A percentile compares a stretch with the other conserved stretches of the same genome.
These are phyloP conservation scores for Cladosporium sp. DNA, from an alignment of 2,329 filamentous ascomycete genomes.

Conservation along the genomic window DNA sequence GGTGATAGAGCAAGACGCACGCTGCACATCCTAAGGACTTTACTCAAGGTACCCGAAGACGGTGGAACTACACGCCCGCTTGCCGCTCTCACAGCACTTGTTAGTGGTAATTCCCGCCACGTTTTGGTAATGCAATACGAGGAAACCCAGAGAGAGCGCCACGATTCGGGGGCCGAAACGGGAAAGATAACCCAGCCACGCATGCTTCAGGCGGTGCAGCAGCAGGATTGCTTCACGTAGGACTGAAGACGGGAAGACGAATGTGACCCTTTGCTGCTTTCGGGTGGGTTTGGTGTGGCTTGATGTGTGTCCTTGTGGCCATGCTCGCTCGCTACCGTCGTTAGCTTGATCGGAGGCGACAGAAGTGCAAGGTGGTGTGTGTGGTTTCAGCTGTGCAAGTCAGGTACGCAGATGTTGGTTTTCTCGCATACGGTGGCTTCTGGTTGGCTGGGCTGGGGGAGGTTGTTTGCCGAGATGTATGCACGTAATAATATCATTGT, in stretches of 20 bases:
- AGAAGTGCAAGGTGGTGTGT: background rate
- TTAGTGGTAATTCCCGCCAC: background rate
- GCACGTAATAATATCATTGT: background rate
- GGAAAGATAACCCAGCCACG: background rate
- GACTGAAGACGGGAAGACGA: background rate
- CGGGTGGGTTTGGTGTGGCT: background rate
- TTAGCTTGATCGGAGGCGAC: background rate
- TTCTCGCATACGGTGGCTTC: background rate
- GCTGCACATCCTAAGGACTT: background rate
- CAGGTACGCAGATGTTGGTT: background rate
- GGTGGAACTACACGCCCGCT: background rate
- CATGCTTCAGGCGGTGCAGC: background rate
- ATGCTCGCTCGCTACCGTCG: background rate
- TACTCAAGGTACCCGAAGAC: conserved; percentile 7
- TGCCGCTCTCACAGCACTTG: background rate
- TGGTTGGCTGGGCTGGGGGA: background rate
- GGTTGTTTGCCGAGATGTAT: background rate
- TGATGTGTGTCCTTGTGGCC: background rate
- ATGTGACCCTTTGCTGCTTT: background rate
- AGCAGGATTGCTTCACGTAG: background rate
- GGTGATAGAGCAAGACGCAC: background rate
- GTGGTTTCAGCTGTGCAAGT: background rate
- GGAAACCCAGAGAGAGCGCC: background rate
- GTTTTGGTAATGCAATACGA: background rate
- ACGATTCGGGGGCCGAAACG: conserved; percentile 1